These are phyloP conservation scores for Hemisphaericaspora xylanilytica DNA, from an alignment of 1,139 yeast species.

Conservation along the genomic window DNA sequence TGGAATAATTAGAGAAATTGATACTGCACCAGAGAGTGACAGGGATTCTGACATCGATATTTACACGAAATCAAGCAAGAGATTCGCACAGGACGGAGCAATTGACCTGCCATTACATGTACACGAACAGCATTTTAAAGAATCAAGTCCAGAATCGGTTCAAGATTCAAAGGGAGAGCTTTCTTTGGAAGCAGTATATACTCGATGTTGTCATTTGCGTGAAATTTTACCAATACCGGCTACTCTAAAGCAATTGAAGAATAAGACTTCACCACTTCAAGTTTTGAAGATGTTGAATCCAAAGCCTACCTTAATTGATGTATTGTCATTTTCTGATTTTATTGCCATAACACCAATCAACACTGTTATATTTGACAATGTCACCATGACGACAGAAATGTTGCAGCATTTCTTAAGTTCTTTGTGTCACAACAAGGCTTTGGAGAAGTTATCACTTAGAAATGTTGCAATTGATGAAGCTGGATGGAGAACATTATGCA, in stretches of 20 bases:
- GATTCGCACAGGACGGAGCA: constrained; percentile 24
- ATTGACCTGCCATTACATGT: constrained; percentile 62
- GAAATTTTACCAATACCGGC: constrained; percentile 94
- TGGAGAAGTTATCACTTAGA: constrained; percentile 73
- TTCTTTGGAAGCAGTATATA: constrained; percentile 72
- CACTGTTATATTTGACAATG: constrained; percentile 79
- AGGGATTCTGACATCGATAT: constrained; percentile 17
- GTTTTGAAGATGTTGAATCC: constrained; percentile 82
- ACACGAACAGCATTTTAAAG: constrained; percentile 62
- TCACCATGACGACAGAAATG: constrained; percentile 78
- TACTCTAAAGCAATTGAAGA: constrained; percentile 77
- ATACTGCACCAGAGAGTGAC: constrained; percentile 15
- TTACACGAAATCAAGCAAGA: constrained; percentile 5
- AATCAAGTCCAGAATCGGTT: constrained; percentile 18
- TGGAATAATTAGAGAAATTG: constrained; percentile 10
- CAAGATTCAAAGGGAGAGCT: constrained; percentile 21
- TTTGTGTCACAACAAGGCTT: constrained; percentile 50
- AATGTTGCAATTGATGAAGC: constrained; percentile 69
- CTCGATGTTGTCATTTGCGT: constrained; percentile 88
- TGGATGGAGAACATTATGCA: constrained; percentile 77
- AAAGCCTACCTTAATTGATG: constrained; percentile 85
- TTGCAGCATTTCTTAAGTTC: constrained; percentile 65
- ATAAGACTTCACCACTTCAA: constrained; percentile 71
- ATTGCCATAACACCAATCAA: constrained; percentile 79
- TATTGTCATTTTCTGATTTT: constrained; percentile 84